phyloP scores from a whole-genome alignment of 192 early-diverging fungal genomes.

The Linnemannia zychae region DNA sequence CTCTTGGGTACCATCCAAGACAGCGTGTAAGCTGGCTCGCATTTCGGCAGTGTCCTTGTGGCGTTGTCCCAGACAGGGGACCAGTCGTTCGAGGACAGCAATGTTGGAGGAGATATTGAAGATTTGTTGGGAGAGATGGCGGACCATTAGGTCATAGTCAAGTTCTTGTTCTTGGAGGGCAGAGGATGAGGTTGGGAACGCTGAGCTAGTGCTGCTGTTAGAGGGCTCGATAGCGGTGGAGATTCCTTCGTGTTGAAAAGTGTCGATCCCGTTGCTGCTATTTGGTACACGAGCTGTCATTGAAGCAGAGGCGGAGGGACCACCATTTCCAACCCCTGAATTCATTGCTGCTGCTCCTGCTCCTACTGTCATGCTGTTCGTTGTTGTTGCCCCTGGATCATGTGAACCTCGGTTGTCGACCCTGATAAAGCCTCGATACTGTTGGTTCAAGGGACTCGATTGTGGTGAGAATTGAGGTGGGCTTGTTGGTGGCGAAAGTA shows the following conservation, averaged over 20 bases:
- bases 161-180: slow-evolving; percentile 35
- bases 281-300: not conserved
- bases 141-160: slow-evolving; percentile 54
- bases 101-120: slow-evolving; percentile 56
- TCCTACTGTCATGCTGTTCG: not conserved
- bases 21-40: slow-evolving; percentile 34
- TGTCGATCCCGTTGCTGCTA: not conserved
- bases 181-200: not conserved
- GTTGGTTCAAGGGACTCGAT: slow-evolving; percentile 8
- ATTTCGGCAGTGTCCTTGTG: slow-evolving; percentile 52
- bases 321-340: not conserved
- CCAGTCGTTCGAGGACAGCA: slow-evolving; percentile 43
- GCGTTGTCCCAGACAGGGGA: slow-evolving; percentile 48
- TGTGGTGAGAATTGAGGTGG: slow-evolving; percentile 22
- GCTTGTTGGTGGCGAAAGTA: slow-evolving; percentile 32
- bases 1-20: slow-evolving; percentile 41
- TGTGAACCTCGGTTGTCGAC: slow-evolving; percentile 20
- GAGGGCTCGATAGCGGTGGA: not conserved
- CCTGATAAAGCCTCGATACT: slow-evolving; percentile 27
- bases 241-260: not conserved
- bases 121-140: slow-evolving; percentile 51
- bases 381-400: slow-evolving; percentile 23
- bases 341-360: not conserved
- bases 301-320: not conserved
- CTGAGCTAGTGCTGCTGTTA: not conserved